These are phyloP conservation scores for Aspergillus bridgeri DNA, from an alignment of 495 filamentous ascomycete genomes.

Conservation along the genomic window DNA sequence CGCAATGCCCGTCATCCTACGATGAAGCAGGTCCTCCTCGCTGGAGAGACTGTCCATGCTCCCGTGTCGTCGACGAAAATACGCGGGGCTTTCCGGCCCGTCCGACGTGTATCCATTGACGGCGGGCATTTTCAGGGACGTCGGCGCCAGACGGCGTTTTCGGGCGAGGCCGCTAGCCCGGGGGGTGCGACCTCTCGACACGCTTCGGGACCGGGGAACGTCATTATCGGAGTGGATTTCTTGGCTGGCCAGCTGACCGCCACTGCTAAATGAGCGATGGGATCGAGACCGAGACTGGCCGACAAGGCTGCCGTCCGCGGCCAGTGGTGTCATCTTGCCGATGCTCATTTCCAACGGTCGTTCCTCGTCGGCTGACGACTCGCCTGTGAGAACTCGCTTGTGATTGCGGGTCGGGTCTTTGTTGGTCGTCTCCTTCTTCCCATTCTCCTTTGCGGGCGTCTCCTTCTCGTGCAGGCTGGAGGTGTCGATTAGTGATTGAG, in stretches of 20 bases:
- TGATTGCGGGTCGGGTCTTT: slow-evolving; percentile 26
- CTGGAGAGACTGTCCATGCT: slow-evolving; percentile 74
- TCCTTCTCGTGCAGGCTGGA: neutral
- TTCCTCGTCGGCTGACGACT: slow-evolving; percentile 79
- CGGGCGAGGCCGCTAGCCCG: slow-evolving; percentile 9
- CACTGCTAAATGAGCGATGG: neutral
- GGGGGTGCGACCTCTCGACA: slow-evolving; percentile 5
- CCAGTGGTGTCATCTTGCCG: slow-evolving; percentile 28
- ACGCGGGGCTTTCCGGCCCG: slow-evolving; percentile 20
- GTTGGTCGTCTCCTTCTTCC: too few relatives aligned
- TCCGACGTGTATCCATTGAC: slow-evolving; percentile 22
- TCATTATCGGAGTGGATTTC: slow-evolving; percentile 20
- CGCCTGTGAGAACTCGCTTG: slow-evolving; percentile 43
- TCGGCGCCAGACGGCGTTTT: slow-evolving; percentile 13
- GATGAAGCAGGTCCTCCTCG: slow-evolving; percentile 76
- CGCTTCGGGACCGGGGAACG: neutral
- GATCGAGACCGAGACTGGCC: neutral
- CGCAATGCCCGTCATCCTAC: slow-evolving; percentile 82
- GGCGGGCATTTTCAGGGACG: slow-evolving; percentile 24
- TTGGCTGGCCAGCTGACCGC: neutral
- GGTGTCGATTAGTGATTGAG: slow-evolving; percentile 11
- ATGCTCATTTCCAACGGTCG: slow-evolving; percentile 75
- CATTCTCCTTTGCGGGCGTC: slow-evolving; percentile 1
- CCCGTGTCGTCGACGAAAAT: slow-evolving; percentile 33
- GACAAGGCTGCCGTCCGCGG: slow-evolving; percentile 16